These are phyloP conservation scores for Dactylonectria macrodidyma DNA, from an alignment of 2,329 filamentous ascomycete species.

Conservation along the genomic window DNA sequence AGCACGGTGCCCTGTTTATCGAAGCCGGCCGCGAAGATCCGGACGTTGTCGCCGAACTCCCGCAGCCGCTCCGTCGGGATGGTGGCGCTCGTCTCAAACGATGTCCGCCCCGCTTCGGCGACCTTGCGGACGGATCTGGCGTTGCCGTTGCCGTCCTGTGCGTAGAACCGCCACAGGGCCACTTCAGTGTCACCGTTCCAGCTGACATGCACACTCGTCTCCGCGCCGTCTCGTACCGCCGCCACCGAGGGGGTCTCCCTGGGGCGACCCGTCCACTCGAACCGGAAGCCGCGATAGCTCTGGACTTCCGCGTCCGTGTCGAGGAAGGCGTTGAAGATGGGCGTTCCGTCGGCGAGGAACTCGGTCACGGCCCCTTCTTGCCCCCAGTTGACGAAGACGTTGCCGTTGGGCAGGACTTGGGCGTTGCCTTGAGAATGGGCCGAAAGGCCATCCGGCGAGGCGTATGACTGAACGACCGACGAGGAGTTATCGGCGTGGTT, in stretches of 20 bases:
- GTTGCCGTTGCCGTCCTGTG: conserved; percentile 17
- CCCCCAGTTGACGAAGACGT: conserved; percentile 72
- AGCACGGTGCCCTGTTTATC: conserved; percentile 24
- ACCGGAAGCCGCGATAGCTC: conserved; percentile 69
- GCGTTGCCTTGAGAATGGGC: conserved; percentile 65
- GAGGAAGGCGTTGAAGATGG: conserved; percentile 68
- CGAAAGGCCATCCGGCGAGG: conserved; percentile 63
- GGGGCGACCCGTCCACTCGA: conserved; percentile 66
- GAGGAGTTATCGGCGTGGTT: conserved; percentile 62
- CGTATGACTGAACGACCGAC: conserved; percentile 61
- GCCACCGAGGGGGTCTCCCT: conserved; percentile 45
- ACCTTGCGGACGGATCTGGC: conserved; percentile 22
- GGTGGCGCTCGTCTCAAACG: conserved; percentile 30
- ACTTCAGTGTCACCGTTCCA: conserved; percentile 38
- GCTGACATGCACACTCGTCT: conserved; percentile 26
- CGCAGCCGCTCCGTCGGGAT: conserved; percentile 3
- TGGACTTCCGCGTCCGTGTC: conserved; percentile 58
- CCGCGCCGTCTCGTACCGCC: conserved; percentile 29
- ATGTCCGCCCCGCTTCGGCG: conserved; percentile 19
- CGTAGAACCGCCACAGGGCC: conserved; percentile 34
- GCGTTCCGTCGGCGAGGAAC: conserved; percentile 60
- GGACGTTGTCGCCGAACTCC: conserved; percentile 5
- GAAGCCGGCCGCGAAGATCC: conserved; percentile 30
- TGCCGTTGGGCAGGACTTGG: conserved; percentile 68
- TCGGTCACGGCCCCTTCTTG: conserved; percentile 64